These are phyloP conservation scores for Prunus kanzakura DNA, from an alignment of 306 rosid genomes.

Conservation along the genomic window DNA sequence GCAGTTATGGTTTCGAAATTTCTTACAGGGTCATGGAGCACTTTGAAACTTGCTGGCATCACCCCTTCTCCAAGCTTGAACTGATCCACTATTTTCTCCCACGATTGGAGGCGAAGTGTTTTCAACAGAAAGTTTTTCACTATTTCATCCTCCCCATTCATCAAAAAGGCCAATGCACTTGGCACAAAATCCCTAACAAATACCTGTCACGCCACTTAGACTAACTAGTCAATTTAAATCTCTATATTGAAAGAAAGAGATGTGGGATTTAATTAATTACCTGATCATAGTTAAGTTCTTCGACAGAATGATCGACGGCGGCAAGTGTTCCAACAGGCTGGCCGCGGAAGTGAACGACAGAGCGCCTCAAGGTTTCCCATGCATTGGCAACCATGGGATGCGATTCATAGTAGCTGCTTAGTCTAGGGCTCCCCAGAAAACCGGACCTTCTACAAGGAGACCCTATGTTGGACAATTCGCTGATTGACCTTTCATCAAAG, in stretches of 20 bases:
- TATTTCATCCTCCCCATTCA: conserved; percentile 33
- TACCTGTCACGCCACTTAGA: conserved; percentile 15
- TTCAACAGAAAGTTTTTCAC: conserved; percentile 35
- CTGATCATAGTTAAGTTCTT: conserved; percentile 40
- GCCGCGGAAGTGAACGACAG: conserved; percentile 24
- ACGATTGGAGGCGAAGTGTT: conserved; percentile 33
- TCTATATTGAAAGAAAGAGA: no score
- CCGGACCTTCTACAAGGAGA: conserved; percentile 19
- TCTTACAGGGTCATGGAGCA: conserved; percentile 26
- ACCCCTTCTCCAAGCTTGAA: conserved; percentile 40
- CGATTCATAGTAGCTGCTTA: conserved; percentile 9
- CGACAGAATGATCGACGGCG: conserved; percentile 25
- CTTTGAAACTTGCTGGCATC: conserved; percentile 41
- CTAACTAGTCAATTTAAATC: no score
- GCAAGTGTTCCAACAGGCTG: conserved; percentile 34
- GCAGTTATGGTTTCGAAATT: conserved; percentile 23
- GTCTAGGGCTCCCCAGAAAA: conserved; percentile 16
- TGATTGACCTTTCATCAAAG: conserved; percentile 30
- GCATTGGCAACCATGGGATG: conserved; percentile 31
- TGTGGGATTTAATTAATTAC: not conserved
- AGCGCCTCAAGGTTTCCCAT: conserved; percentile 32
- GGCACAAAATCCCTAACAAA: conserved; percentile 40
- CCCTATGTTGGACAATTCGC: conserved; percentile 20
- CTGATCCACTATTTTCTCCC: conserved; percentile 31
- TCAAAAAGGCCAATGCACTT: conserved; percentile 36